Evolutionary conservation across 2,329 filamentous ascomycete genomes (phyloP).

Genomic region (Clarireedia monteithiana): DNA sequence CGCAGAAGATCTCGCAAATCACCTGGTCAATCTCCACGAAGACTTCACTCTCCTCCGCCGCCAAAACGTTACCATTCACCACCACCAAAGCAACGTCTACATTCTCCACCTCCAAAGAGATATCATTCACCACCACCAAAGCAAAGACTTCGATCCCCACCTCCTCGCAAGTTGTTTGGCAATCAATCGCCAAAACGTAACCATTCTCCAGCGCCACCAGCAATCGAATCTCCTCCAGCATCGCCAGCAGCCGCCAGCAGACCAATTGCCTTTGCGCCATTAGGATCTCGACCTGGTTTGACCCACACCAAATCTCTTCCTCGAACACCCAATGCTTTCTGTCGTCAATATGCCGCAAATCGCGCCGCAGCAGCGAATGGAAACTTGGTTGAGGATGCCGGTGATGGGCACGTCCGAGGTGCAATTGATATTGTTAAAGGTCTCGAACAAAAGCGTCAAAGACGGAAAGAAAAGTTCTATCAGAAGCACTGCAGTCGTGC

Average conservation of each 20-base stretch:
- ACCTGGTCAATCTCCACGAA: slow-evolving; percentile 51
- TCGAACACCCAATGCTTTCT: slow-evolving; percentile 65
- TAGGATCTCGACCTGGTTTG: slow-evolving; percentile 54
- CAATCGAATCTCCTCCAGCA: slow-evolving; percentile 40
- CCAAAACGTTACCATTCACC: slow-evolving; percentile 32
- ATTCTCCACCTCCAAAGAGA: slow-evolving; percentile 29
- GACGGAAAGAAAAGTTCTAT: slow-evolving; percentile 86
- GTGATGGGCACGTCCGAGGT: slow-evolving; percentile 67
- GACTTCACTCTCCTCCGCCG: slow-evolving; percentile 48
- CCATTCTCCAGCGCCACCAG: slow-evolving; percentile 60
- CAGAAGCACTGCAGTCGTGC: slow-evolving; percentile 73
- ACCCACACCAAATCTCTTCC: slow-evolving; percentile 83
- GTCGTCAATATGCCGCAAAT: slow-evolving; percentile 37
- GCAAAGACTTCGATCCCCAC: slow-evolving; percentile 30
- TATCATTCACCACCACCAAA: slow-evolving; percentile 31
- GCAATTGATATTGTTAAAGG: slow-evolving; percentile 97
- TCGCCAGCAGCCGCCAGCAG: slow-evolving; percentile 44
- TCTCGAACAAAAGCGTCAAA: slow-evolving; percentile 86
- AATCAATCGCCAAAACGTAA: slow-evolving; percentile 38
- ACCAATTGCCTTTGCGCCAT: slow-evolving; percentile 37
- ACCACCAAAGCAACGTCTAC: slow-evolving; percentile 31
- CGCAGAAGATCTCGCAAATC: slow-evolving; percentile 39
- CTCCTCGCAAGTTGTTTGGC: slow-evolving; percentile 30
- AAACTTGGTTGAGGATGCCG: slow-evolving; percentile 29
- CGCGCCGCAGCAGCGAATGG: slow-evolving; percentile 35